Base-by-base conservation (phyloP, 352 stramenopile genomes). In the Vaucheria bursata region DNA sequence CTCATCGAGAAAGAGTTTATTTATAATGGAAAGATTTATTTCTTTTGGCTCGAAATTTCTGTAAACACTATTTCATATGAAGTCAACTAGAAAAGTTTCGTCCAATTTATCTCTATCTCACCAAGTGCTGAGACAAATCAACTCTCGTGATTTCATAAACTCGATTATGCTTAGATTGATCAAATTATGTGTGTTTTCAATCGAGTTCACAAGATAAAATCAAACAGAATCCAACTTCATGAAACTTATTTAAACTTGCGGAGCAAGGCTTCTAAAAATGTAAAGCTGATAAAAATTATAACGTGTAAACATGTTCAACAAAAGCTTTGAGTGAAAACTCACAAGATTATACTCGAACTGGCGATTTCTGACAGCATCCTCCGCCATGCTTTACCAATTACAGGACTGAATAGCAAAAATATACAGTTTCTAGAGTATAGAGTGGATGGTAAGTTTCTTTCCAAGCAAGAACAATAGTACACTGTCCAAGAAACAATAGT, bases 331-430 rank as follows among this genome's bases (percentile, higher is more conserved):
- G n/a, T n/a, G n/a, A n/a, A n/a, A n/a, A 82, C 78, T 75, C 69
- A 83, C 78, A 59, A 73, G 71, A 40, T 83, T 83, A 73, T 83
- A 83, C 78, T 83, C 78, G 71, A 81, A 83, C 38, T 80, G 77
- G 39, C 78, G 71, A 65, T 83, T 81, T 31, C 78, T 64, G 50
- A 76, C 78, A 66, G 72, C 73, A 78, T 83, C 78, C 75, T 83
- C 78, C 37, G 78, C 78, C 78, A 83, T 83, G 78, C 32, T 71
- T 83, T n/a, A n/a, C n/a, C n/a, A n/a, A n/a, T n/a, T n/a, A n/a
- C n/a, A n/a, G n/a, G n/a, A n/a, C n/a, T n/a, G n/a, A n/a, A n/a
- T n/a, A n/a, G n/a, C n/a, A n/a, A n/a, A n/a, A n/a, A n/a, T n/a
- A n/a, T n/a, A n/a, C n/a, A n/a, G n/a, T n/a, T n/a, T n/a, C n/a